Conservation (phyloP, 208 protist genomes). For the Acanthamoeba quina region DNA sequence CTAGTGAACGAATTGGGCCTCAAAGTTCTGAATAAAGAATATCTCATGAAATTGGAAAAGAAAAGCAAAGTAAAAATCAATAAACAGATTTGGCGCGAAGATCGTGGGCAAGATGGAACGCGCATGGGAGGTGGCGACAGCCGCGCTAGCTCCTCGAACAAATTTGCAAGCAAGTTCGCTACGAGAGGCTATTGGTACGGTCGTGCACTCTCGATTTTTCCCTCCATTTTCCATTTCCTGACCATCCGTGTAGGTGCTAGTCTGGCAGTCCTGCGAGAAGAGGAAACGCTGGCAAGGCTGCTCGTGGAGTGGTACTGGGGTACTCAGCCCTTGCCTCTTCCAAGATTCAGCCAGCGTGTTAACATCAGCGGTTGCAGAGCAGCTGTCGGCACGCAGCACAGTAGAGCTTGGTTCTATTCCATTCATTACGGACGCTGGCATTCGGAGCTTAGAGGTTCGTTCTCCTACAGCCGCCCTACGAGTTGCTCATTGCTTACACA, state of each 20-base stretch:
- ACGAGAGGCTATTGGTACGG: background rate
- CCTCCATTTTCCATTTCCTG: background rate
- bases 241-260: background rate
- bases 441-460: background rate
- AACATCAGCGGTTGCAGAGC: background rate
- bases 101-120: background rate
- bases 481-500: background rate
- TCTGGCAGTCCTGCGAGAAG: background rate
- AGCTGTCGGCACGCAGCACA: background rate
- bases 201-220: background rate
- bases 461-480: background rate
- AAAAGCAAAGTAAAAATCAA: no score
- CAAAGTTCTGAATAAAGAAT: no score
- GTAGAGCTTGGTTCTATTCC: background rate
- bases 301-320: conserved; percentile 59
- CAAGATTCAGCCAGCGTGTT: background rate
- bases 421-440: background rate
- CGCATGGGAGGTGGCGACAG: background rate
- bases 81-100: background rate
- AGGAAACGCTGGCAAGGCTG: background rate
- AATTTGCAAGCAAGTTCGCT: background rate
- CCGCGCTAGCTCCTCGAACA: background rate
- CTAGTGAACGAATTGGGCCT: no score
- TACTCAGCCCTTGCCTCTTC: background rate
- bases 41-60: no score